Evolutionary conservation across 768 basidiomycete genomes (phyloP).

Genomic region (Mycena indigotica): DNA sequence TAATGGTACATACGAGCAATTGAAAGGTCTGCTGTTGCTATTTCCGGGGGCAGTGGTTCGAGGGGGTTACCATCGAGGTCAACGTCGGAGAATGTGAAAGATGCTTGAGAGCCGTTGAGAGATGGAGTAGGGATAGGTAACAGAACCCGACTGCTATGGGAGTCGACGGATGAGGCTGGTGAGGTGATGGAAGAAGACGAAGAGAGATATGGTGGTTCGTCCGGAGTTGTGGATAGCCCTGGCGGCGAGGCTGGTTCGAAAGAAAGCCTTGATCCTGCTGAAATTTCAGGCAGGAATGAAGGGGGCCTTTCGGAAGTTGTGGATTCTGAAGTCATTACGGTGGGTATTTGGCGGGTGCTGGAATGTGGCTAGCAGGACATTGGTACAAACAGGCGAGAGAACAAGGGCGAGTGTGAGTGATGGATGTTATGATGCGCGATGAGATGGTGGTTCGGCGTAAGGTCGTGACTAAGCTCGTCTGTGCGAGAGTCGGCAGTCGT

Average conservation of each 20-base stretch:
- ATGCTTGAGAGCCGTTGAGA: slow-evolving; percentile 41
- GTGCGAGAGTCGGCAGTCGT: background rate
- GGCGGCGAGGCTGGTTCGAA: background rate
- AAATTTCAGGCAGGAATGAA: background rate
- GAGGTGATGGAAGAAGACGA: background rate
- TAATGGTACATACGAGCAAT: slow-evolving; percentile 53
- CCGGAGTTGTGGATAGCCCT: background rate
- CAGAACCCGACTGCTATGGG: slow-evolving; percentile 34
- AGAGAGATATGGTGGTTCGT: background rate
- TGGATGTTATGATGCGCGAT: background rate
- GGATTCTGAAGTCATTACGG: background rate
- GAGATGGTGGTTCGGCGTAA: background rate
- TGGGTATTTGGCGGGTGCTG: background rate
- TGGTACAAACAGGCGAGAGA: background rate
- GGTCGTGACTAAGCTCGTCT: background rate
- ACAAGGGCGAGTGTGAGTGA: background rate
- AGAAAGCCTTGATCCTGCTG: background rate
- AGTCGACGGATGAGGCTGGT: slow-evolving; percentile 13
- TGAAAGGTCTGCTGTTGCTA: slow-evolving; percentile 57
- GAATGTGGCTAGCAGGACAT: slow-evolving; percentile 1
- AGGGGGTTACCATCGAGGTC: slow-evolving; percentile 36
- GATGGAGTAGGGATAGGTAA: slow-evolving; percentile 45
- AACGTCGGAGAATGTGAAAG: slow-evolving; percentile 49
- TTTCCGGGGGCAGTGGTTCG: slow-evolving; percentile 50
- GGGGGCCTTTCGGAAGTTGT: background rate